Evolutionary conservation across 768 basidiomycete genomes (phyloP).

Genomic region (Guyanaporus albipodus): DNA sequence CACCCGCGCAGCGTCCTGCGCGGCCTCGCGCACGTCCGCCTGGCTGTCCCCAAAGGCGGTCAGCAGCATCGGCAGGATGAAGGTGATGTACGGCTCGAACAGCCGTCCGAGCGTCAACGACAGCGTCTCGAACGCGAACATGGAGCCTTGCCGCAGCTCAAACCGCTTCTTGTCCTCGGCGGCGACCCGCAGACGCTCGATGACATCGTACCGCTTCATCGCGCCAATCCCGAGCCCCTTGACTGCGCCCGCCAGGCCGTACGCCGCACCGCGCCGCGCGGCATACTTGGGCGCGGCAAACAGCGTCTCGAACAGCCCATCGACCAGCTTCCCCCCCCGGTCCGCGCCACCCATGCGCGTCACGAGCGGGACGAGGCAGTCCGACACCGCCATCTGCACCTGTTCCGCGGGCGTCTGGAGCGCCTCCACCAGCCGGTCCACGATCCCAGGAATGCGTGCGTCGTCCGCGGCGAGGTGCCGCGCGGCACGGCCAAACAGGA

Average conservation of each 20-base stretch:
- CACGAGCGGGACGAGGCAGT: conserved; percentile 88
- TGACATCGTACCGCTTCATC: conserved; percentile 80
- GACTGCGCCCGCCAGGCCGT: conserved; percentile 89
- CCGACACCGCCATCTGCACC: conserved; percentile 94
- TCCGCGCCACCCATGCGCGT: conserved; percentile 55
- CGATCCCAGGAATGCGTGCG: conserved; percentile 71
- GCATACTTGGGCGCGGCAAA: conserved; percentile 84
- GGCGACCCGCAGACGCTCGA: conserved; percentile 66
- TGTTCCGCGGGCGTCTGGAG: conserved; percentile 93
- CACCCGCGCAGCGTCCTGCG: conserved; percentile 84
- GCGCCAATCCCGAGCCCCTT: conserved; percentile 85
- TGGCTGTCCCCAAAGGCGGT: conserved; percentile 82
- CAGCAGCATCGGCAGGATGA: conserved; percentile 79
- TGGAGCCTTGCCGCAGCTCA: conserved; percentile 86
- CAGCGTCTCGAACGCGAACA: conserved; percentile 94
- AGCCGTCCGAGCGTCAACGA: conserved; percentile 80
- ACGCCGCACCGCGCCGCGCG: conserved; percentile 92
- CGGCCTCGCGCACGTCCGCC: conserved; percentile 88
- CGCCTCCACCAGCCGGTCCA: conserved; percentile 82
- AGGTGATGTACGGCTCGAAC: conserved; percentile 91
- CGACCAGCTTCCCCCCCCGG: conserved; percentile 52
- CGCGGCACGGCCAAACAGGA: conserved; percentile 90
- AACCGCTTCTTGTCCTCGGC: conserved; percentile 87
- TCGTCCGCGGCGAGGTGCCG: conserved; percentile 80
- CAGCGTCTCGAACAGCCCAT: conserved; percentile 71